A percentile compares a stretch with the other conserved stretches of the same genome.
Evolutionary conservation across 768 basidiomycete genomes (phyloP).

Genomic region (Lentinula aciculospora): DNA sequence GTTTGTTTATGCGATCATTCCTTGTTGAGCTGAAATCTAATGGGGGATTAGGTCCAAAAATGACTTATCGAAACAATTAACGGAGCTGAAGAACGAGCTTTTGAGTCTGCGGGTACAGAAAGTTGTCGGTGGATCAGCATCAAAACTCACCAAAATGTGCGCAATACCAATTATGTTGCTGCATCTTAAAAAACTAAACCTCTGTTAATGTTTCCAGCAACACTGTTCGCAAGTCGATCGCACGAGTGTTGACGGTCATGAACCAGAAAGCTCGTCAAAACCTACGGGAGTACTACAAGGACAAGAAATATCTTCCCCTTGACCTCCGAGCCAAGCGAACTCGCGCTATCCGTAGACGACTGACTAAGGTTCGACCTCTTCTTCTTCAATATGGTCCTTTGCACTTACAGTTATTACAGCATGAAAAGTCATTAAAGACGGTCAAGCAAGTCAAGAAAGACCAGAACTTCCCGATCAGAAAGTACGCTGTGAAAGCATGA

Average conservation of each 20-base stretch:
- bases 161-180: constrained; percentile 21
- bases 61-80: constrained; percentile 92
- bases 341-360: constrained; percentile 91
- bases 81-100: constrained; percentile 94
- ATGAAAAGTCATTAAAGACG: constrained; percentile 82
- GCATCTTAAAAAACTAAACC: not conserved
- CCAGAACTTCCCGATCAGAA: constrained; percentile 86
- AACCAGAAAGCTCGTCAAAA: constrained; percentile 98
- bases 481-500: constrained; percentile 94
- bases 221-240: constrained; percentile 97
- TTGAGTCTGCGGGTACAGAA: constrained; percentile 93
- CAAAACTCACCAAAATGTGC: constrained; percentile 97
- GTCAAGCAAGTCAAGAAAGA: constrained; percentile 94
- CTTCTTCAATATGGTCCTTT: not conserved
- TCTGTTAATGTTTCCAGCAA: constrained; percentile 51
- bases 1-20: constrained; percentile 36
- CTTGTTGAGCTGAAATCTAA: constrained; percentile 11
- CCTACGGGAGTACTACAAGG: constrained; percentile 96
- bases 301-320: constrained; percentile 93
- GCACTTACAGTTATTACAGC: constrained; percentile 34
- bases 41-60: constrained; percentile 72
- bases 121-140: constrained; percentile 91
- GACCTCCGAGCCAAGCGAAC: constrained; percentile 99
- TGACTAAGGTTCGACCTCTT: constrained; percentile 68
- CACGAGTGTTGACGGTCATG: constrained; percentile 96